Evolutionary conservation across 345 rosid species (phyloP).

Genomic region (Gossypium mustelinum): DNA sequence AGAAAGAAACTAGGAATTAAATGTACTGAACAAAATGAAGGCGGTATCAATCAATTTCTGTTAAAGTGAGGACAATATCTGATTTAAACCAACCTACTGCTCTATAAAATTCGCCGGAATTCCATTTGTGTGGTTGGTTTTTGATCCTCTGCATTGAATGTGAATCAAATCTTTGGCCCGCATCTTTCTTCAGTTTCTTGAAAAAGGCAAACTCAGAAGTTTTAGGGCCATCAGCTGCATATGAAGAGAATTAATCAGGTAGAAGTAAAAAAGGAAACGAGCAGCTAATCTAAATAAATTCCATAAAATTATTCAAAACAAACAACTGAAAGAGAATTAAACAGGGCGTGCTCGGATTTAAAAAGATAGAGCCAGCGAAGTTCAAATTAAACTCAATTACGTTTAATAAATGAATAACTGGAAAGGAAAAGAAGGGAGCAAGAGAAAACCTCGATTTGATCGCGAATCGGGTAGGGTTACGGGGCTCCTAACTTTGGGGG

Average conservation of each 20-base stretch:
- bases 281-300: neutral
- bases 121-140: neutral
- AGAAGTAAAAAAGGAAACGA: neutral
- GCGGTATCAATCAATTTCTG: neutral
- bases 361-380: neutral
- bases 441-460: neutral
- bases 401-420: neutral
- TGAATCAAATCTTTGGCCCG: neutral
- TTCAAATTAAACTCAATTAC: neutral
- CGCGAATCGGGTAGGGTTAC: neutral
- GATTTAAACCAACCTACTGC: neutral
- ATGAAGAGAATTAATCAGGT: neutral
- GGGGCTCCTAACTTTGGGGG: neutral
- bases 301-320: neutral
- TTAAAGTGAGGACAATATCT: neutral
- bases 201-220: constrained; percentile 78
- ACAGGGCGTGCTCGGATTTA: neutral
- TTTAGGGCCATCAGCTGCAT: constrained; percentile 56
- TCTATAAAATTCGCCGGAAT: neutral
- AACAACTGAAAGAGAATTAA: neutral
- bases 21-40: neutral
- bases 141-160: neutral
- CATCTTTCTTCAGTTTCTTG: constrained; percentile 45
- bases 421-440: neutral
- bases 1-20: neutral